Evolutionary conservation across 306 rosid genomes (phyloP).

Genomic region (Morella rubra): DNA sequence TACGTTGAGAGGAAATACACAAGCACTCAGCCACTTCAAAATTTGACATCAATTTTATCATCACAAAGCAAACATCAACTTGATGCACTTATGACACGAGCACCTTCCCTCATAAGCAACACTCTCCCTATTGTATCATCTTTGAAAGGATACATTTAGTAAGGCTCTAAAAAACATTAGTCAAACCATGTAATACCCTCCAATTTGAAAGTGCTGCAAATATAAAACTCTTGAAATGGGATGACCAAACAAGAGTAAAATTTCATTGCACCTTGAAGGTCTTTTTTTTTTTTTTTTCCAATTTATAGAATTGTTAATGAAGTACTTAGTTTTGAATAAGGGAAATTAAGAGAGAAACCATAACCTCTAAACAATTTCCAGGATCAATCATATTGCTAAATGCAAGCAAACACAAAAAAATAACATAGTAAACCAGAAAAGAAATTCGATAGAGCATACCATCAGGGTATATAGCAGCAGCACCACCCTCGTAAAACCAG

Average conservation of each 20-base stretch:
- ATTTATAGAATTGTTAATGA: neutral
- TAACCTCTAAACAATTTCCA: slow-evolving; percentile 12
- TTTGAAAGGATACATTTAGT: neutral
- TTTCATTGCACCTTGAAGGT: neutral
- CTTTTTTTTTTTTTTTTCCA: no score
- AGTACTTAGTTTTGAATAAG: slow-evolving; percentile 1
- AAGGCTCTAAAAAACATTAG: neutral
- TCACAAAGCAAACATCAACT: slow-evolving; percentile 15
- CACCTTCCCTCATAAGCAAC: neutral
- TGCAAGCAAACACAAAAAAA: slow-evolving; percentile 11
- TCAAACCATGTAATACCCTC: slow-evolving; percentile 13
- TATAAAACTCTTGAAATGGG: neutral
- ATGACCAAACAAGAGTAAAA: neutral
- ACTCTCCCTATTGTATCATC: neutral
- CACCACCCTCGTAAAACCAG: slow-evolving; percentile 99
- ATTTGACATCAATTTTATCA: neutral
- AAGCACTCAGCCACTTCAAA: slow-evolving; percentile 28
- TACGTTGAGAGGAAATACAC: slow-evolving; percentile 22
- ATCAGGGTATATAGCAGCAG: slow-evolving; percentile 90
- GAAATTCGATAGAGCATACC: slow-evolving; percentile 45
- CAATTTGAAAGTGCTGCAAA: neutral
- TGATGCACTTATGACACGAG: neutral
- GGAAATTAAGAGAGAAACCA: slow-evolving; percentile 1
- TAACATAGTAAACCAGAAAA: slow-evolving; percentile 12
- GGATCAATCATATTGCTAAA: slow-evolving; percentile 11